These are phyloP conservation scores for Closterium sp. DNA, from an alignment of 139 green algal genomes.

Conservation along the genomic window DNA sequence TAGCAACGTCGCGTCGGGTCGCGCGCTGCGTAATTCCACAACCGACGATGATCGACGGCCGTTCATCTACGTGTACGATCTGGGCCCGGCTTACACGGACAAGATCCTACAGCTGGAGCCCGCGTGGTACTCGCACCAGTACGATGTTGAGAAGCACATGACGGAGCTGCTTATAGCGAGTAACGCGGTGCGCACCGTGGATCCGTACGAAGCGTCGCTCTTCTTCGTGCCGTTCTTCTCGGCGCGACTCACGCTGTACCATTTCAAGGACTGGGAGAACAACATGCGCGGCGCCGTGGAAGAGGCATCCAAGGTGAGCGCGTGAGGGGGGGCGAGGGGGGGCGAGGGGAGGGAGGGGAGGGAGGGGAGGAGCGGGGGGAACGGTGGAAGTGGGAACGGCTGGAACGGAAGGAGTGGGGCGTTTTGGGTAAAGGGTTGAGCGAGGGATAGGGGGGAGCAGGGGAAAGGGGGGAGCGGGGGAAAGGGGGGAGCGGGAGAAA, in stretches of 20 bases:
- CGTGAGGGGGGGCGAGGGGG: neutral
- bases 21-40: neutral
- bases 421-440: too few relatives aligned
- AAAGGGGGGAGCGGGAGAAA: too few relatives aligned
- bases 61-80: slow-evolving; percentile 27
- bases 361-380: too few relatives aligned
- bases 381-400: too few relatives aligned
- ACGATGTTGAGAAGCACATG: slow-evolving; percentile 3
- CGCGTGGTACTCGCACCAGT: slow-evolving; percentile 3
- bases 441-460: too few relatives aligned
- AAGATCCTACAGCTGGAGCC: neutral
- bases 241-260: neutral
- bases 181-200: slow-evolving; percentile 8
- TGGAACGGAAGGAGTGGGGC: too few relatives aligned
- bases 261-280: neutral
- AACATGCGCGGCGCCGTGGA: slow-evolving; percentile 19
- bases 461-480: neutral
- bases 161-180: neutral
- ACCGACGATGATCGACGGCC: neutral
- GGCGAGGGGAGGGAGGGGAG: too few relatives aligned
- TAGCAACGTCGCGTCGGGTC: neutral
- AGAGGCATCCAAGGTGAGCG: neutral
- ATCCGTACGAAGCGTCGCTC: slow-evolving; percentile 8
- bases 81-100: slow-evolving; percentile 4
- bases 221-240: slow-evolving; percentile 22